These are phyloP conservation scores for Diplotaxis tenuifolia DNA, from an alignment of 345 rosid genomes.

Conservation along the genomic window DNA sequence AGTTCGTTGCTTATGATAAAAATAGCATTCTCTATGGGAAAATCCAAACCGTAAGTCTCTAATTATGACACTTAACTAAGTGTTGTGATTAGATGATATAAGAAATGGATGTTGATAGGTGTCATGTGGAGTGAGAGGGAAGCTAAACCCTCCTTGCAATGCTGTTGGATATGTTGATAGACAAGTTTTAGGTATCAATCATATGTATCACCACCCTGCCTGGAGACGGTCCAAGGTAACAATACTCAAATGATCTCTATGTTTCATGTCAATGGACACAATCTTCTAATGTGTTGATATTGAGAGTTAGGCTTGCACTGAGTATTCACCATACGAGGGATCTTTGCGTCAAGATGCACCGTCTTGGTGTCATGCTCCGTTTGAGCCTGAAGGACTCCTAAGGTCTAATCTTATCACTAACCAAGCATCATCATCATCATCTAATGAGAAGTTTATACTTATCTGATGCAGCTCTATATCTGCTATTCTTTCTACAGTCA, in stretches of 20 bases:
- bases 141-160: constrained; percentile 81
- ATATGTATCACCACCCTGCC: constrained; percentile 79
- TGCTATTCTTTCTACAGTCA: constrained; percentile 69
- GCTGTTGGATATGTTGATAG: constrained; percentile 83
- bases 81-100: not conserved
- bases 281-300: not conserved
- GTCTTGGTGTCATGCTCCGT: constrained; percentile 86
- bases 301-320: constrained; percentile 68
- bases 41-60: constrained; percentile 51
- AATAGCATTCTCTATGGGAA: constrained; percentile 58
- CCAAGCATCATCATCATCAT: not conserved
- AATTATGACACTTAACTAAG: not conserved
- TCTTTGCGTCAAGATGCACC: constrained; percentile 59
- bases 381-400: constrained; percentile 89
- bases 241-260: not conserved
- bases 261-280: not conserved
- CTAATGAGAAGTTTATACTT: not conserved
- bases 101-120: constrained; percentile 45
- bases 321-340: constrained; percentile 60
- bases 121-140: constrained; percentile 69
- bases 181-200: constrained; percentile 64
- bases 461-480: constrained; percentile 67
- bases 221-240: constrained; percentile 91
- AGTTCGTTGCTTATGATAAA: constrained; percentile 46
- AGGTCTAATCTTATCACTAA: constrained; percentile 45